Percentiles rank a stretch among this genome's conserved stretches.
phyloP scores from a whole-genome alignment of 345 rosid genomes.

The Ricinus communis region DNA sequence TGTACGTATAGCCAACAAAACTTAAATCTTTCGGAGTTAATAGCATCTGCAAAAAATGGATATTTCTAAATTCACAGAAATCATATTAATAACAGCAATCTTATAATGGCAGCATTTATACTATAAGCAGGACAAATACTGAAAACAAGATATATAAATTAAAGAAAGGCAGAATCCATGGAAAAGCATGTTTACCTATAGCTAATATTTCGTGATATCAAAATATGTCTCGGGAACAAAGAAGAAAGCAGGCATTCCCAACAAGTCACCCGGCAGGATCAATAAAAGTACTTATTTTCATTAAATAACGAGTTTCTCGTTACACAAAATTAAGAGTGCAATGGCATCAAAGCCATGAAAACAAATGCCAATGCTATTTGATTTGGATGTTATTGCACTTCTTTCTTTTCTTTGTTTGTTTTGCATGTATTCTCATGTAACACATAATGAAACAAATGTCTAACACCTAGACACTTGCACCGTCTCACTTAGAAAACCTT shows the following conservation, averaged over 20 bases:
- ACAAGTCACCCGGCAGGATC: not conserved
- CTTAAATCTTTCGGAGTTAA: conserved; percentile 87
- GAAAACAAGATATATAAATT: not conserved
- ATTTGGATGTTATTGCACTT: not conserved
- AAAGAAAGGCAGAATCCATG: not conserved
- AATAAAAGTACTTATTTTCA: not conserved
- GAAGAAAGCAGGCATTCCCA: not conserved
- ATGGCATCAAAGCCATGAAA: not conserved
- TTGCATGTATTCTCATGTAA: not conserved
- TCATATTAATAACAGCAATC: not conserved
- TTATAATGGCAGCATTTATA: not conserved
- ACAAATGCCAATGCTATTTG: not conserved
- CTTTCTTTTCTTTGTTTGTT: not conserved
- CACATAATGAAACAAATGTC: not conserved
- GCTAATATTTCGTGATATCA: not conserved
- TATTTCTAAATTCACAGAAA: not conserved
- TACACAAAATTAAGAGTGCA: not conserved
- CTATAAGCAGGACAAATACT: not conserved
- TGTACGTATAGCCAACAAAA: conserved; percentile 96
- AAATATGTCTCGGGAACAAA: not conserved
- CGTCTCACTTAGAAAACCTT: not conserved
- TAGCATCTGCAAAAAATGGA: conserved; percentile 51
- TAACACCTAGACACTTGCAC: not conserved
- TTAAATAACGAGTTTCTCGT: not conserved
- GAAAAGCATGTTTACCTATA: not conserved